A percentile compares a stretch with the other conserved stretches of the same genome.
These are phyloP conservation scores for Cystofilobasidium capitatum DNA, from an alignment of 768 basidiomycete genomes.

Conservation along the genomic window DNA sequence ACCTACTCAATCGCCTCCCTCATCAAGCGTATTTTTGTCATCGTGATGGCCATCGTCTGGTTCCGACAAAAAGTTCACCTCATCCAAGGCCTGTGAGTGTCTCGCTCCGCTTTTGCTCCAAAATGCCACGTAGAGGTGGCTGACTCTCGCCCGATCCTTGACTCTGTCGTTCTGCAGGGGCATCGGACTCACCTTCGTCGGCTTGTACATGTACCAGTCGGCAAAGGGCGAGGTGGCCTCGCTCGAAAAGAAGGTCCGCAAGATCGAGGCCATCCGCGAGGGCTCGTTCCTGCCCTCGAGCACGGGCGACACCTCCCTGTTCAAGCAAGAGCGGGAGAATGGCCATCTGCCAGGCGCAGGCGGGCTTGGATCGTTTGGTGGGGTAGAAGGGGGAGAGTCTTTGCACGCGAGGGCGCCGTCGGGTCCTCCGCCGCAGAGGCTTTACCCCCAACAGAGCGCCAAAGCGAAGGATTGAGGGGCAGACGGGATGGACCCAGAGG, in stretches of 20 bases:
- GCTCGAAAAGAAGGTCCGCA: constrained; percentile 77
- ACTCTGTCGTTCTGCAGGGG: constrained; percentile 66
- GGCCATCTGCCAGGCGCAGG: not conserved
- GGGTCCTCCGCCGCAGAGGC: not conserved
- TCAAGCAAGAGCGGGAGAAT: not conserved
- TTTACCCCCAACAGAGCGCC: not conserved
- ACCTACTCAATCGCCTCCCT: constrained; percentile 98
- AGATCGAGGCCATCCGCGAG: constrained; percentile 39
- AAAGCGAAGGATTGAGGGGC: not conserved
- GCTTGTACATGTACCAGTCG: constrained; percentile 91
- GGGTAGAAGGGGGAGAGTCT: too few species aligned
- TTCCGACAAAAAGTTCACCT: constrained; percentile 47
- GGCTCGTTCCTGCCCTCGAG: constrained; percentile 32
- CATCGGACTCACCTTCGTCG: constrained; percentile 79
- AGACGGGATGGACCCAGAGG: too few species aligned
- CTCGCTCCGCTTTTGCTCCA: not conserved
- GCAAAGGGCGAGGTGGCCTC: constrained; percentile 85
- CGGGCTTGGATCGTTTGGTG: not conserved
- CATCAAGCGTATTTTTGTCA: constrained; percentile 94
- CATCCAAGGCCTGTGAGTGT: constrained; percentile 19
- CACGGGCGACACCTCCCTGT: constrained; percentile 9
- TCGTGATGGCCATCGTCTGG: constrained; percentile 95
- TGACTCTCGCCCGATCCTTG: constrained; percentile 46
- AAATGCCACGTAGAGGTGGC: too few species aligned
- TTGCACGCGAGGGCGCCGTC: not conserved